Conservation (phyloP, 805 yeast genomes). For the Komagataella pseudopastoris region DNA sequence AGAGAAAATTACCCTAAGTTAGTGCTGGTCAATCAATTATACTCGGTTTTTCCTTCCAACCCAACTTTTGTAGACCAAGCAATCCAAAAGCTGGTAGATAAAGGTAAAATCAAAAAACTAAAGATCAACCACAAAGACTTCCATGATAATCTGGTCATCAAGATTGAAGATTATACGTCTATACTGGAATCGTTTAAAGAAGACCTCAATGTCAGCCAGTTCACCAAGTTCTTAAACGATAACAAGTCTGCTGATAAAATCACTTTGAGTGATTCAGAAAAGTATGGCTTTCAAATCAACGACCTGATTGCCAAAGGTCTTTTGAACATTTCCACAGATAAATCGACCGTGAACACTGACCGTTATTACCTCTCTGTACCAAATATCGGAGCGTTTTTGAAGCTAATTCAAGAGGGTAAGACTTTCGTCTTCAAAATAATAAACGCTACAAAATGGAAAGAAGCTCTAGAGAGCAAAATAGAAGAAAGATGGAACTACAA, state of each 20-base stretch:
- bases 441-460: constrained; percentile 23
- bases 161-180: constrained; percentile 9
- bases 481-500: constrained; percentile 31
- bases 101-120: constrained; percentile 21
- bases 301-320: constrained; percentile 14
- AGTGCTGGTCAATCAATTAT: constrained; percentile 31
- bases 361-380: constrained; percentile 32
- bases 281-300: constrained; percentile 13
- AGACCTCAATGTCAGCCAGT: constrained; percentile 15
- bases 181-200: constrained; percentile 5
- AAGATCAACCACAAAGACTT: constrained; percentile 27
- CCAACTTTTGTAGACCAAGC: constrained; percentile 39
- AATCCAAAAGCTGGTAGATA: constrained; percentile 22
- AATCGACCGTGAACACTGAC: constrained; percentile 25
- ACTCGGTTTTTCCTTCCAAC: constrained; percentile 28
- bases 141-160: constrained; percentile 25
- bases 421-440: constrained; percentile 27
- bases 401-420: constrained; percentile 28
- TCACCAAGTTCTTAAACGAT: constrained; percentile 7
- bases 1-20: constrained; percentile 21
- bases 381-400: constrained; percentile 33
- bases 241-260: constrained; percentile 13
- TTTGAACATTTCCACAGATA: constrained; percentile 15
- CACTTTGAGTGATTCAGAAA: constrained; percentile 9
- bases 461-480: constrained; percentile 27